A percentile compares a stretch with the other conserved stretches of the same genome.
Conservation (phyloP, 805 yeast species). For the Starmerella khaoyaiensis region DNA sequence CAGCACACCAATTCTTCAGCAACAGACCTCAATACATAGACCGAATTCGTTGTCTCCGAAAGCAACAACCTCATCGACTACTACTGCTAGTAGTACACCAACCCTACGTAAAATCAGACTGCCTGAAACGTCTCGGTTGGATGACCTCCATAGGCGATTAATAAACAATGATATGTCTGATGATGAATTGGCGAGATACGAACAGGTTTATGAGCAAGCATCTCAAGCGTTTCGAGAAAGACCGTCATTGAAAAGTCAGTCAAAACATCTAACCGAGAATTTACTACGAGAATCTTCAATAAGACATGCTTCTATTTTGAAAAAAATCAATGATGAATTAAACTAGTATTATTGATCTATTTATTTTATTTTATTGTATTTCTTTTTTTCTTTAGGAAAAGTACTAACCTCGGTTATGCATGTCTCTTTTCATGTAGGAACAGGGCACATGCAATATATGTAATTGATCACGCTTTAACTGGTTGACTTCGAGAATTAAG, state of each 20-base stretch:
- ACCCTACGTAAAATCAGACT: no score
- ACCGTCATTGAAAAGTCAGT: slow-evolving; percentile 1
- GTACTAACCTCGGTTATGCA: no score
- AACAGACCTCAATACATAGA: no score
- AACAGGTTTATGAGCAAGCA: not conserved
- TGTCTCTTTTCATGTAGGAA: no score
- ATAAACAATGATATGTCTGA: not conserved
- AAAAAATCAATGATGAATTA: not conserved
- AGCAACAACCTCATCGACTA: no score
- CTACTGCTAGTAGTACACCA: no score
- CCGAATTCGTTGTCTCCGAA: no score
- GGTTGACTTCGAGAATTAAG: not conserved
- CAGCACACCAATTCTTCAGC: no score
- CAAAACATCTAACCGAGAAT: not conserved
- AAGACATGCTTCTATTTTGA: not conserved
- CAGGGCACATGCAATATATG: no score
- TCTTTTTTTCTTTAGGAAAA: no score
- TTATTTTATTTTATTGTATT: no score
- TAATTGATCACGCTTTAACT: not conserved
- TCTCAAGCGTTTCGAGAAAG: slow-evolving; percentile 2
- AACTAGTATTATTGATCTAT: not conserved
- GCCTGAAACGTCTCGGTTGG: not conserved
- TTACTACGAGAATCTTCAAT: not conserved
- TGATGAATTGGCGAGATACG: slow-evolving; percentile 1
- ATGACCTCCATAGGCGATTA: not conserved